Conservation (phyloP, 176 grass and related monocot species). For the Elaeis guineensis region DNA sequence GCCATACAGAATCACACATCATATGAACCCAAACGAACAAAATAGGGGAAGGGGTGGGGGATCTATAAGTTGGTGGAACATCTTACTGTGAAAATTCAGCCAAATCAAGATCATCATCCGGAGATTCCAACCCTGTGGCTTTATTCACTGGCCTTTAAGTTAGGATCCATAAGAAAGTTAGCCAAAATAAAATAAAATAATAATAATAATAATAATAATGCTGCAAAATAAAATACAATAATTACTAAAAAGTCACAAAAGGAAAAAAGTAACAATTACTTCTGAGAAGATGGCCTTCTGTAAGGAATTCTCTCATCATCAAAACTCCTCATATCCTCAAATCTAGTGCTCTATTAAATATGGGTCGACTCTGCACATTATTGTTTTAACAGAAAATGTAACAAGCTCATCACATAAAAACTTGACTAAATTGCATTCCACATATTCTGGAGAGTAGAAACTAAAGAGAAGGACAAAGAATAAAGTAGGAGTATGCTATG, state of each 20-base stretch:
- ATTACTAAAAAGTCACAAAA: no score
- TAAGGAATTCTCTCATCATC: slow-evolving; percentile 77
- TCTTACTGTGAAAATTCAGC: slow-evolving; percentile 84
- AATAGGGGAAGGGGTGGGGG: no score
- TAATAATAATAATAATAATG: no score
- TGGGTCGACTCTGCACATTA: slow-evolving; percentile 73
- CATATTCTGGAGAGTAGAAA: not conserved
- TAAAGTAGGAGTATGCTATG: not conserved
- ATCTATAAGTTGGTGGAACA: no score
- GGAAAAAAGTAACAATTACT: slow-evolving; percentile 27
- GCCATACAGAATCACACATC: no score
- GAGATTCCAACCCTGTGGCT: slow-evolving; percentile 53
- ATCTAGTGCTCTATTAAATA: slow-evolving; percentile 97
- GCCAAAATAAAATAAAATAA: slow-evolving; percentile 2
- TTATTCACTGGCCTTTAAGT: slow-evolving; percentile 51
- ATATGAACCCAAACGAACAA: no score
- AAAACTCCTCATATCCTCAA: slow-evolving; percentile 82
- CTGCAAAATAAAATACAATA: no score
- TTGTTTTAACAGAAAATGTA: not conserved
- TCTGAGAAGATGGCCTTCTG: slow-evolving; percentile 58
- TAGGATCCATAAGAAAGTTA: slow-evolving; percentile 9
- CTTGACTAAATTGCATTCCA: no score
- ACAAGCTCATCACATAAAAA: no score
- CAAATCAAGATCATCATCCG: slow-evolving; percentile 73
- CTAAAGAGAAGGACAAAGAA: no score